phyloP scores from a whole-genome alignment of 2,329 filamentous ascomycete genomes.

The Pestalotiopsis sp. region DNA sequence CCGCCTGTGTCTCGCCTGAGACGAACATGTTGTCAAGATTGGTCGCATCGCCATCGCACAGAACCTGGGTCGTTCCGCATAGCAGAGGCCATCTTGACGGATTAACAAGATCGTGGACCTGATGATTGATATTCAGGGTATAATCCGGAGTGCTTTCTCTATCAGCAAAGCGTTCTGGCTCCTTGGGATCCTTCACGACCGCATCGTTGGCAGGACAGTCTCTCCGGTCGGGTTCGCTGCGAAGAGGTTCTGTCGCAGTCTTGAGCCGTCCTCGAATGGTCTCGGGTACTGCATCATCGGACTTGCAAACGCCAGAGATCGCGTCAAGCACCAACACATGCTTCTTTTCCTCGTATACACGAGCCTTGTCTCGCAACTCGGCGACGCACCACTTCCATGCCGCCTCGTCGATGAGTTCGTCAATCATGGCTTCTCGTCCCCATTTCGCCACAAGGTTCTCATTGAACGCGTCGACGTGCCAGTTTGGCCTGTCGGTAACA shows the following conservation, averaged over 20 bases:
- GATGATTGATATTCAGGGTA: constrained; percentile 59
- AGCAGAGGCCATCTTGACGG: constrained; percentile 65
- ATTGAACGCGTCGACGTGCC: constrained; percentile 26
- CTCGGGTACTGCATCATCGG: constrained; percentile 45
- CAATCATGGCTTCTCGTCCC: constrained; percentile 19
- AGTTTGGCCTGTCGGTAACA: constrained; percentile 29
- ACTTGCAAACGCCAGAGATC: constrained; percentile 48
- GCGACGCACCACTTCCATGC: constrained; percentile 29
- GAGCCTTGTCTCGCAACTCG: constrained; percentile 50
- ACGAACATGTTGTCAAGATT: background rate
- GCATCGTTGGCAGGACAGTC: too few relatives aligned
- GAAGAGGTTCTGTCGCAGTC: constrained; percentile 46
- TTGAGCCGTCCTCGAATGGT: constrained; percentile 43
- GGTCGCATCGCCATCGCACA: constrained; percentile 32
- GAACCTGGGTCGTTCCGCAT: constrained; percentile 49
- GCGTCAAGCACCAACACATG: constrained; percentile 46
- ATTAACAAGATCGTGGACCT: constrained; percentile 65
- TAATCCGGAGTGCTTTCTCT: constrained; percentile 47
- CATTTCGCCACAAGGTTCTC: constrained; percentile 24
- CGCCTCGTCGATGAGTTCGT: background rate
- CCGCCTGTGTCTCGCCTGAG: background rate
- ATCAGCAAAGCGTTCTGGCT: too few relatives aligned
- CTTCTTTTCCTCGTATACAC: constrained; percentile 36
- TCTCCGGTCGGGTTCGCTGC: constrained; percentile 50
- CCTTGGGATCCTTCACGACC: too few relatives aligned